A percentile compares a stretch with the other conserved stretches of the same genome.
phyloP scores from a whole-genome alignment of 495 filamentous ascomycete species.

The Tuber indicum region DNA sequence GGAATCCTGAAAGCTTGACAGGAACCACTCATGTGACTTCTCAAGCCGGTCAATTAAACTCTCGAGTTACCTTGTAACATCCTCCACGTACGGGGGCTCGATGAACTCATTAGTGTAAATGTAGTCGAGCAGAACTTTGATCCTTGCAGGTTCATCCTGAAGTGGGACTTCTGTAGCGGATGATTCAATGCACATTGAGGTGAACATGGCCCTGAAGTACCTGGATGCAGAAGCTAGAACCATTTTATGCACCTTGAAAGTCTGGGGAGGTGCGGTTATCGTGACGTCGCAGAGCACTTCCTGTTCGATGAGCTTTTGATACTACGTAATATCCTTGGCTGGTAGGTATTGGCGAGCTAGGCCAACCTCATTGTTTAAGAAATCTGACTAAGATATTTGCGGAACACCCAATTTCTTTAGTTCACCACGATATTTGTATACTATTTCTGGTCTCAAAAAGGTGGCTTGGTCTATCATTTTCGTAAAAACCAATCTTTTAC shows the following conservation, averaged over 20 bases:
- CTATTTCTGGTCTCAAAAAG: constrained; percentile 21
- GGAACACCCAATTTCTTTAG: constrained; percentile 13
- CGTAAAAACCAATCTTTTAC: constrained; percentile 16
- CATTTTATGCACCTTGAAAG: constrained; percentile 17
- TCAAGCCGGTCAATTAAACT: constrained; percentile 21
- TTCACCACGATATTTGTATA: constrained; percentile 6
- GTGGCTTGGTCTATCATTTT: constrained; percentile 11
- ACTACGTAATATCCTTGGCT: constrained; percentile 16
- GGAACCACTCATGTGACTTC: constrained; percentile 21
- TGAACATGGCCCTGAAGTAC: constrained; percentile 12
- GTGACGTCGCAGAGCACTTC: background rate
- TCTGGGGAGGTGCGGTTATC: constrained; percentile 7
- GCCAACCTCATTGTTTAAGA: constrained; percentile 17
- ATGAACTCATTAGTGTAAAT: constrained; percentile 23
- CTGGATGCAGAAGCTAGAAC: constrained; percentile 18
- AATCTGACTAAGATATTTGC: constrained; percentile 11
- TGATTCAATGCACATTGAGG: constrained; percentile 9
- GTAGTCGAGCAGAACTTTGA: constrained; percentile 20
- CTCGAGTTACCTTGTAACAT: constrained; percentile 13
- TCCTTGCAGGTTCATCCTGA: constrained; percentile 3
- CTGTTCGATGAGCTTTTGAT: constrained; percentile 12
- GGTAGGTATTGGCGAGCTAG: background rate
- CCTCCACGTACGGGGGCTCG: background rate
- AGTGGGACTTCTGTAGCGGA: background rate
- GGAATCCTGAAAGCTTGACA: constrained; percentile 18